Percentiles rank a stretch among this genome's conserved stretches.
Evolutionary conservation across 1,284 basidiomycete species (phyloP).

Genomic region (Apiotrichum siamense): DNA sequence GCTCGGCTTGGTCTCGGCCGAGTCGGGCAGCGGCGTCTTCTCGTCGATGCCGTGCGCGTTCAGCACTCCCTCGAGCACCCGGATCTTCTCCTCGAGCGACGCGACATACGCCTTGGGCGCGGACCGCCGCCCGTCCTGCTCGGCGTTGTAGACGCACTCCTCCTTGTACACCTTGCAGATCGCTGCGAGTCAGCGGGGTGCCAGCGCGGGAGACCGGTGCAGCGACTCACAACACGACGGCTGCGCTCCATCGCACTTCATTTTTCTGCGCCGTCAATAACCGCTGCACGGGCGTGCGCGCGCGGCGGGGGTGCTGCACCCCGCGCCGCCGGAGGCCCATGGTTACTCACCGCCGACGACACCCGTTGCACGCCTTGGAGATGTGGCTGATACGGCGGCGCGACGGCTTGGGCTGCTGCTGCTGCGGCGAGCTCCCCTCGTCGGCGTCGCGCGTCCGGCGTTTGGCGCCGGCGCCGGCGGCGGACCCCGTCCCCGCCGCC

Average conservation of each 20-base stretch:
- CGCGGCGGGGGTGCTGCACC: too few species aligned
- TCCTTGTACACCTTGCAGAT: conserved; percentile 22
- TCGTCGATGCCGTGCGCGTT: conserved; percentile 6
- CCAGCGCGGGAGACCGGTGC: neutral
- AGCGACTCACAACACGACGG: conserved; percentile 16
- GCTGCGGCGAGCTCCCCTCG: too few species aligned
- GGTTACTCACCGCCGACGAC: conserved; percentile 14
- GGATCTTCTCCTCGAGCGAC: conserved; percentile 16
- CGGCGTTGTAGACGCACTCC: conserved; percentile 19
- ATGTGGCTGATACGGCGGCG: conserved; percentile 17
- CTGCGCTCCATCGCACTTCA: conserved; percentile 19
- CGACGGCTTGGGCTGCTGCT: conserved; percentile 13
- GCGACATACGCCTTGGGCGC: conserved; percentile 19
- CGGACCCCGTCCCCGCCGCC: too few species aligned
- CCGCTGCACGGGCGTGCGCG: neutral
- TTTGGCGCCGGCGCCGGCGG: too few species aligned
- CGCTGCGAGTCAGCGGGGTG: conserved; percentile 7
- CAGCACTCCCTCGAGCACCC: conserved; percentile 15
- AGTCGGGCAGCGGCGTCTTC: neutral
- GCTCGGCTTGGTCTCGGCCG: too few species aligned
- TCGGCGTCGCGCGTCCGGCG: too few species aligned
- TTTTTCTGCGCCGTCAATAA: conserved; percentile 12
- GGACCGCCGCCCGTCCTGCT: conserved; percentile 18
- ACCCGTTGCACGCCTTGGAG: conserved; percentile 19
- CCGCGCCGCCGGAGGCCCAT: neutral